Conservation (phyloP, 1,284 basidiomycete species). For the Blastosporella zonata region DNA sequence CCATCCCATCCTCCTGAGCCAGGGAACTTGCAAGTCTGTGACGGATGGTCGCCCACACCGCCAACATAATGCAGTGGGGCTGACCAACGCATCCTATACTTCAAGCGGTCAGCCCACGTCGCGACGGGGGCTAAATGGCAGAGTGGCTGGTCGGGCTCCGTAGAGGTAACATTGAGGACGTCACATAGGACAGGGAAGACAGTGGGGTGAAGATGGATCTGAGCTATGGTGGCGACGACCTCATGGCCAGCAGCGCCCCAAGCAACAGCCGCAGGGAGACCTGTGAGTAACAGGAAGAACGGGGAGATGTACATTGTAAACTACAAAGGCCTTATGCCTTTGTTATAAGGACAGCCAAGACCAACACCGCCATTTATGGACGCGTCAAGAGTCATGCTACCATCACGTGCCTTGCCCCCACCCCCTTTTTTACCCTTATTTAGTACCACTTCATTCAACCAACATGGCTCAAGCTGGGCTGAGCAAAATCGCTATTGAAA, state of each 20-base stretch:
- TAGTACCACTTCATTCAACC: not conserved
- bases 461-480: conserved; percentile 38
- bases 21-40: conserved; percentile 72
- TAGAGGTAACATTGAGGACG: conserved; percentile 55
- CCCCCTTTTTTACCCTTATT: too few species aligned
- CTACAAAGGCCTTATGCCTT: conserved; percentile 3
- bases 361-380: too few species aligned
- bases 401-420: too few species aligned
- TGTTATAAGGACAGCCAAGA: too few species aligned
- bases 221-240: conserved; percentile 90
- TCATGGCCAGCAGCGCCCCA: conserved; percentile 68
- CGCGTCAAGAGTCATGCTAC: too few species aligned
- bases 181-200: conserved; percentile 70
- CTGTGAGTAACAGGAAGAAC: conserved; percentile 6
- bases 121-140: conserved; percentile 82
- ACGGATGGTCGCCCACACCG: conserved; percentile 73
- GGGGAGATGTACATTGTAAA: conserved; percentile 12
- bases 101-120: conserved; percentile 81
- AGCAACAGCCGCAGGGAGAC: conserved; percentile 19
- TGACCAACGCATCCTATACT: conserved; percentile 66
- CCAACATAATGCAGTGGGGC: conserved; percentile 75
- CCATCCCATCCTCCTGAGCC: conserved; percentile 79
- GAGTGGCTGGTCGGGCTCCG: conserved; percentile 35
- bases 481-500: conserved; percentile 62
- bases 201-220: conserved; percentile 81